Percentiles rank a stretch among this genome's conserved stretches.
These are phyloP conservation scores for Lindgomyces ingoldianus DNA, from an alignment of 495 filamentous ascomycete species.

Conservation along the genomic window DNA sequence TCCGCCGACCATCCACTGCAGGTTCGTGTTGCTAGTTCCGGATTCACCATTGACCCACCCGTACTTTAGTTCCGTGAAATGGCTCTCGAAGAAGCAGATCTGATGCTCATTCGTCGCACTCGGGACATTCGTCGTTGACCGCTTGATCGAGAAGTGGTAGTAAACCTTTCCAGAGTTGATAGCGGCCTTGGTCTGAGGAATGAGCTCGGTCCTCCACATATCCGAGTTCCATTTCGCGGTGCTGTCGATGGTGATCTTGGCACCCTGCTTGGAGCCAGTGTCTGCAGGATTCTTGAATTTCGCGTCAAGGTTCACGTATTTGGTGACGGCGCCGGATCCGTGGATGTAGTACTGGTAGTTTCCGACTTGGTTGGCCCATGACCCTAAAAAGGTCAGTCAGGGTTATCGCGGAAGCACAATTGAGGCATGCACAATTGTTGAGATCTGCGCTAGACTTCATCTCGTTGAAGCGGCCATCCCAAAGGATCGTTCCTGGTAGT, in stretches of 20 bases:
- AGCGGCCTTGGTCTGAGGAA: constrained; percentile 66
- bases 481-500: constrained; percentile 51
- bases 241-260: constrained; percentile 67
- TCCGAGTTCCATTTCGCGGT: constrained; percentile 46
- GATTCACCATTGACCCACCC: constrained; percentile 63
- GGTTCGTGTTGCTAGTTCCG: constrained; percentile 54
- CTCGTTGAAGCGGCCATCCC: constrained; percentile 65
- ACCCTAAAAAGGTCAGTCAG: constrained; percentile 46
- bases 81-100: constrained; percentile 73
- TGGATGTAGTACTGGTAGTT: constrained; percentile 77
- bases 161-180: constrained; percentile 63
- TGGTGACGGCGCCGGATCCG: constrained; percentile 54
- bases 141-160: constrained; percentile 72
- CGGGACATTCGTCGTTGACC: constrained; percentile 59
- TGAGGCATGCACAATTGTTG: constrained; percentile 46
- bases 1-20: constrained; percentile 58
- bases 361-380: constrained; percentile 64
- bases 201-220: constrained; percentile 60
- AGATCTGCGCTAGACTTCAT: constrained; percentile 53
- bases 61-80: constrained; percentile 76
- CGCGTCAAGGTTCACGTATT: constrained; percentile 59
- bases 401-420: background rate
- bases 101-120: constrained; percentile 67
- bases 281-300: constrained; percentile 69
- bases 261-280: constrained; percentile 60